Conservation (phyloP, 768 basidiomycete species). For the Tricholoma hemisulphureum region DNA sequence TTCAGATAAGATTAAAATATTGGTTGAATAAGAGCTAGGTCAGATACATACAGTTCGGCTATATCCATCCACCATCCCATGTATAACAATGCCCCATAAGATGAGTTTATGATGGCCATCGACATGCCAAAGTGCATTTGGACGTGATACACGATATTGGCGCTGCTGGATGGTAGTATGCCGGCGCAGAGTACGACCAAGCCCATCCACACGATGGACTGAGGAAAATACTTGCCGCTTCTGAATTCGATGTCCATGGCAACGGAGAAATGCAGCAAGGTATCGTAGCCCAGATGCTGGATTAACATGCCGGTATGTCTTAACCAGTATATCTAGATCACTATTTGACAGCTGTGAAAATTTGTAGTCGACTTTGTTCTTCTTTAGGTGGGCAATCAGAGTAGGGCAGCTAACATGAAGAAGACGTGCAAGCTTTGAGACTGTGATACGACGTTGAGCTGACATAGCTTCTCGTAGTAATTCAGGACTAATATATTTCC, state of each 20-base stretch:
- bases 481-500: background rate
- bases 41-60: too few relatives aligned
- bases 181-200: too few relatives aligned
- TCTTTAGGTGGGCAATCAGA: background rate
- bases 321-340: background rate
- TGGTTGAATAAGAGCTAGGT: too few relatives aligned
- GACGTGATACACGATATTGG: too few relatives aligned
- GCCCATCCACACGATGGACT: too few relatives aligned
- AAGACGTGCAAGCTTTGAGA: too few relatives aligned
- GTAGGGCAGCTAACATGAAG: background rate
- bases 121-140: too few relatives aligned
- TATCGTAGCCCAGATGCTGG: constrained; percentile 28
- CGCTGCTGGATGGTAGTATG: too few relatives aligned
- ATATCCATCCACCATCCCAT: constrained; percentile 27
- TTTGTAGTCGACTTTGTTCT: too few relatives aligned
- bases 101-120: too few relatives aligned
- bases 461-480: background rate
- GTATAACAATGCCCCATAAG: constrained; percentile 28
- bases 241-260: constrained; percentile 26
- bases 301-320: constrained; percentile 13
- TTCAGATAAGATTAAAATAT: too few relatives aligned
- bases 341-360: constrained; percentile 3
- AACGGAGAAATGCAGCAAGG: constrained; percentile 24
- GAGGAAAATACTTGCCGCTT: constrained; percentile 15
- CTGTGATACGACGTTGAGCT: background rate